phyloP scores from a whole-genome alignment of 495 filamentous ascomycete species.

The Xylaria grammica region DNA sequence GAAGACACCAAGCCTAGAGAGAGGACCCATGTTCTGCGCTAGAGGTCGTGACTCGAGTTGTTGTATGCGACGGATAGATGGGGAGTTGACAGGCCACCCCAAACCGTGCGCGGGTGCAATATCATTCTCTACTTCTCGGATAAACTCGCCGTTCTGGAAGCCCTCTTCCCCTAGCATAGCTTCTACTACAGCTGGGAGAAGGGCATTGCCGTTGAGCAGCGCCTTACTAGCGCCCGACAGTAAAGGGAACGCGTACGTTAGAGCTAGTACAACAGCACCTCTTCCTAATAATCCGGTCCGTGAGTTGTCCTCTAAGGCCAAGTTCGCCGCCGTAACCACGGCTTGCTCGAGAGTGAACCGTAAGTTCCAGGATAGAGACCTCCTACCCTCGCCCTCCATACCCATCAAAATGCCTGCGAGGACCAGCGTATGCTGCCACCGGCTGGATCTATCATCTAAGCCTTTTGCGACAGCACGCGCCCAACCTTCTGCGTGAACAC shows the following conservation, averaged over 20 bases:
- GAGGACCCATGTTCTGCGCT: constrained; percentile 74
- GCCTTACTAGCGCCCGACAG: constrained; percentile 63
- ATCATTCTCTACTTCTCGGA: constrained; percentile 78
- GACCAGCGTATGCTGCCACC: constrained; percentile 87
- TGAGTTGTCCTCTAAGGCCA: constrained; percentile 63
- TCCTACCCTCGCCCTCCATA: constrained; percentile 71
- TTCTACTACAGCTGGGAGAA: constrained; percentile 73
- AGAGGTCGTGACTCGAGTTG: constrained; percentile 70
- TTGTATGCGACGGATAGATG: constrained; percentile 62
- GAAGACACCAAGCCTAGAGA: constrained; percentile 78
- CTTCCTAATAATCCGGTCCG: constrained; percentile 60
- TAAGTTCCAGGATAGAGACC: constrained; percentile 64
- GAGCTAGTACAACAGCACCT: constrained; percentile 68
- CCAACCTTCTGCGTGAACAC: constrained; percentile 74
- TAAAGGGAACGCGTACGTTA: constrained; percentile 79
- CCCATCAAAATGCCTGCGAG: constrained; percentile 83
- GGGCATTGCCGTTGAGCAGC: constrained; percentile 71
- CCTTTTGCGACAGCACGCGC: constrained; percentile 80
- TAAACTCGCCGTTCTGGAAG: constrained; percentile 80
- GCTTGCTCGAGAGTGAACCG: constrained; percentile 76
- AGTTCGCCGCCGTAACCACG: constrained; percentile 77
- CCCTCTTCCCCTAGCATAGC: constrained; percentile 73
- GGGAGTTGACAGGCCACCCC: constrained; percentile 68
- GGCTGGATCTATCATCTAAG: constrained; percentile 78
- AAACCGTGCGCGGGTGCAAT: constrained; percentile 71